Evolutionary conservation across 2,329 filamentous ascomycete genomes (phyloP), one percentile per base, ranked within the genome.

Genomic region (Diatrype stigma): DNA sequence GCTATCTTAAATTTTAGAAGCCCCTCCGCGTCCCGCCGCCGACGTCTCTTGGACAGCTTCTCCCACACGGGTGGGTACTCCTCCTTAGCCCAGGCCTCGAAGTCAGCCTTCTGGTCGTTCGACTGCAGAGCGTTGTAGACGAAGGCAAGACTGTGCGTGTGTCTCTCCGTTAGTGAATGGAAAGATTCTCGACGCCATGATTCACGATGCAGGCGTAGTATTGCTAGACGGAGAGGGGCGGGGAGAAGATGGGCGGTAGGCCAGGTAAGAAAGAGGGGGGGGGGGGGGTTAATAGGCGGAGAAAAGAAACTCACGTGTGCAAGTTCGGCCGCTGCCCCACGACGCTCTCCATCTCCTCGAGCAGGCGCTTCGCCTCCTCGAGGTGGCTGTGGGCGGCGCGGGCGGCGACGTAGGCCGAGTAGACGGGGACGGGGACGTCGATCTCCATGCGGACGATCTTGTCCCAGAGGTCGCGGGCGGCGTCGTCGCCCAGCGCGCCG

Each of bases 371-470:
- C 2, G 85, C 85, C 60, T 87, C 84, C 19, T 89, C 81, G 45
- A 89, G 77, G 46, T 86, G 77, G 22, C 84, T 85, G 57, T 90
- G 87, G 3, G 85, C 84, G 0, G 87, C 89, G 50, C 96, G 68
- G 1, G 89, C 89, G 8, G 84, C 87, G 45, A 88, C 75, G 66
- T 96, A 97, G 1, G 86, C 84, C 19, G 82, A 82, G 70, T 89
- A 93, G 12, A 97, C 81, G 2, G 78, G 69, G 21, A 80, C 78
- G 35, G 90, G 87, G 22, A 96, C 77, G 38, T 90, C 86, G 48
- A 97, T 79, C 28, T 94, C 90, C 78, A 95, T 86, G 50, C 77
- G 76, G 60, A 79, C 77, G 51, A 94, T 78, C 69, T 82, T 84
- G 21, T 73, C 73, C 89, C 89, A 95, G 6, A 93, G 82, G 45